Conservation (phyloP, 176 grass and related monocot genomes). For the Carex cristatella region DNA sequence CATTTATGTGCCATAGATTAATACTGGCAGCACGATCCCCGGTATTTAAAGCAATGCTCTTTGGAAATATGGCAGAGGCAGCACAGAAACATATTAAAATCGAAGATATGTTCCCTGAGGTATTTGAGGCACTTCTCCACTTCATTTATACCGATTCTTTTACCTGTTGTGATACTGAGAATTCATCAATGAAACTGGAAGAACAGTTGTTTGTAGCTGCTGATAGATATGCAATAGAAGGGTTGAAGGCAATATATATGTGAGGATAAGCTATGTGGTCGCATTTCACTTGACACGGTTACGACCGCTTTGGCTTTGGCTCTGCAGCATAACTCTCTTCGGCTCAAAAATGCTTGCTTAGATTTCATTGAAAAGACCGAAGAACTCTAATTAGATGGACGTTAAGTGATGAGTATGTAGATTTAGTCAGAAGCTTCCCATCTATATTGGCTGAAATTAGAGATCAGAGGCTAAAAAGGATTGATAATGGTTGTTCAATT, state of each 20-base stretch:
- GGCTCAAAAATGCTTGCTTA: background rate
- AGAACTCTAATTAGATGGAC: background rate
- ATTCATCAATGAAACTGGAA: background rate
- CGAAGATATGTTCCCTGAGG: background rate
- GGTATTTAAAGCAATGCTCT: background rate
- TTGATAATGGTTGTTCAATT: too few relatives aligned
- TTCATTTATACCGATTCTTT: background rate
- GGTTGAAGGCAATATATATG: conserved; percentile 8
- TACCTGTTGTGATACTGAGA: background rate
- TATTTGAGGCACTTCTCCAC: conserved; percentile 1
- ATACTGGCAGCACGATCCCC: background rate
- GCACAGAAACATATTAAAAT: background rate
- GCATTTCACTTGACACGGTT: background rate
- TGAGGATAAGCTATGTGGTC: background rate
- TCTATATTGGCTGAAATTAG: background rate
- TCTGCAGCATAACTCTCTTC: background rate
- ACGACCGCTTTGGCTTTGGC: background rate
- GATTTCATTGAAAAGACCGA: background rate
- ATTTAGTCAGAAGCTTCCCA: background rate
- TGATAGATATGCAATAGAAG: conserved; percentile 7
- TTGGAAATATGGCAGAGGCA: background rate
- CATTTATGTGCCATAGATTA: background rate
- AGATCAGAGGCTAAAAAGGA: background rate
- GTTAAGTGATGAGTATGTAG: background rate
- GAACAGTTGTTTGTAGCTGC: conserved; percentile 13